These are phyloP conservation scores for Epichloe amarillans DNA, from an alignment of 2,329 filamentous ascomycete species.

Conservation along the genomic window DNA sequence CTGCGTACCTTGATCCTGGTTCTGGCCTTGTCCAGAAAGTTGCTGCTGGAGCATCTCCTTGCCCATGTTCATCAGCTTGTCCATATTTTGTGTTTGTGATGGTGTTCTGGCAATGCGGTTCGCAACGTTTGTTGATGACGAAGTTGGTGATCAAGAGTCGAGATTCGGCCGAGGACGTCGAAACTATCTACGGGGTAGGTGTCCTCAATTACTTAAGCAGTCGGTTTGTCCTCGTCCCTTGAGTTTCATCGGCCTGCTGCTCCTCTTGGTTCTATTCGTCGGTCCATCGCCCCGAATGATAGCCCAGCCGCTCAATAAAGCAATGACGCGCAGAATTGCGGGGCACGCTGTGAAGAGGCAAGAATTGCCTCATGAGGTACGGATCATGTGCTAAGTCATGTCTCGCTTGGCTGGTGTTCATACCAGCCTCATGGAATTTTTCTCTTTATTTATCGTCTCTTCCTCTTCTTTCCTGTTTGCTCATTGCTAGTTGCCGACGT, in stretches of 20 bases:
- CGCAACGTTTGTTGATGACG: too few species aligned
- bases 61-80: constrained; percentile 24
- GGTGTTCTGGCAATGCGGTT: not conserved
- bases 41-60: constrained; percentile 15
- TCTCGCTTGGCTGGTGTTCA: too few species aligned
- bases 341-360: not conserved
- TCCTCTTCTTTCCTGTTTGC: not conserved
- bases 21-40: constrained; percentile 2
- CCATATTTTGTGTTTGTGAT: constrained; percentile 22
- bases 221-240: too few species aligned
- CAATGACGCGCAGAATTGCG: not conserved
- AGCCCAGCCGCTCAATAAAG: not conserved
- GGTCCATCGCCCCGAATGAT: not conserved
- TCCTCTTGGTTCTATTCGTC: not conserved
- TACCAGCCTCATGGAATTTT: not conserved
- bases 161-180: too few species aligned
- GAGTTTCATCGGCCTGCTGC: not conserved
- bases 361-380: too few species aligned
- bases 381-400: too few species aligned
- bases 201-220: too few species aligned
- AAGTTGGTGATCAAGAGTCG: too few species aligned
- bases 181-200: too few species aligned
- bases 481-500: not conserved
- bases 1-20: not conserved
- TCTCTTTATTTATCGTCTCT: not conserved